Conservation (phyloP, 78 protist genomes). For the Isochrysis galbana region DNA sequence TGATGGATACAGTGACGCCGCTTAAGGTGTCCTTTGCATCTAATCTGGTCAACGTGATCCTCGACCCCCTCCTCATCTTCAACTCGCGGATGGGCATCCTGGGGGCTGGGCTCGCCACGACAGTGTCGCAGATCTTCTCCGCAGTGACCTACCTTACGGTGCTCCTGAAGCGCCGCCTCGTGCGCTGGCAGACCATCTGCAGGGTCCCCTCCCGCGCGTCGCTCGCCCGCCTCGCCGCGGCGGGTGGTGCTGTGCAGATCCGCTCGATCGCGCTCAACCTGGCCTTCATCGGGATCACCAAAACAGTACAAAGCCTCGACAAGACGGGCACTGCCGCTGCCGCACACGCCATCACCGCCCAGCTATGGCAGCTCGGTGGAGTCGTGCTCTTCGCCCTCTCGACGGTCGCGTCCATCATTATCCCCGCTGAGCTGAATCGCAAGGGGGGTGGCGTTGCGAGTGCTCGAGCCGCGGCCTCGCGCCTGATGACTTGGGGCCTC, state of each 20-base stretch:
- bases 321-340: background rate
- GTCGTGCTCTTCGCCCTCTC: background rate
- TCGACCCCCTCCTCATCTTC: slow-evolving; percentile 10
- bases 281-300: background rate
- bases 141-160: background rate
- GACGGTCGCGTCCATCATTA: background rate
- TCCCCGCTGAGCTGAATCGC: background rate
- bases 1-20: background rate
- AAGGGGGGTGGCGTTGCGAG: background rate
- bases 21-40: background rate
- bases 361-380: slow-evolving; percentile 7
- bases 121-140: background rate
- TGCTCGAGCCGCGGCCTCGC: background rate
- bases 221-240: background rate
- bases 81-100: background rate
- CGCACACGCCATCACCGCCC: background rate
- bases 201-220: background rate
- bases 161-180: background rate
- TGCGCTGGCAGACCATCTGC: background rate
- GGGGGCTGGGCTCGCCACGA: background rate
- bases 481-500: background rate
- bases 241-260: background rate
- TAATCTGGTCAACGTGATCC: background rate
- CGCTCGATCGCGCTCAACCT: background rate
- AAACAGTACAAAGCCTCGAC: background rate